Evolutionary conservation across 1,139 yeast species (phyloP).

Genomic region (Yarrowia galli): DNA sequence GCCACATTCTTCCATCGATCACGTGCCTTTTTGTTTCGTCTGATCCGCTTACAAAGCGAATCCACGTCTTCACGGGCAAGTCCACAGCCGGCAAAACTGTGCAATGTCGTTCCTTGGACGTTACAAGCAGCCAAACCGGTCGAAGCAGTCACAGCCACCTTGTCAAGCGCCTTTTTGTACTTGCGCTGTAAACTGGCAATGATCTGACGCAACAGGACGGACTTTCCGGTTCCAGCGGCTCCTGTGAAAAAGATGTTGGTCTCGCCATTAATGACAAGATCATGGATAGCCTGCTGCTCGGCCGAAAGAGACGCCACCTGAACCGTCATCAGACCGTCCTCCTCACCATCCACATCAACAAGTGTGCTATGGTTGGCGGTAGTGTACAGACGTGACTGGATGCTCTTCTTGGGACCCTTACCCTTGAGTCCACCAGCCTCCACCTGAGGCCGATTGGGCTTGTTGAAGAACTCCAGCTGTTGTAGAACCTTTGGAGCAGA

Average conservation of each 20-base stretch:
- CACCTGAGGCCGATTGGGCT: neutral
- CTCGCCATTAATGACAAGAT: conserved; percentile 61
- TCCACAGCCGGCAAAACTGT: conserved; percentile 80
- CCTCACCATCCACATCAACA: conserved; percentile 14
- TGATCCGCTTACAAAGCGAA: conserved; percentile 57
- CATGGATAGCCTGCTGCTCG: conserved; percentile 66
- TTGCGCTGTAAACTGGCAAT: conserved; percentile 57
- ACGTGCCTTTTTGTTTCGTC: conserved; percentile 53
- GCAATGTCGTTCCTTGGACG: conserved; percentile 83
- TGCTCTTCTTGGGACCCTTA: neutral
- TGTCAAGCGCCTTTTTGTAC: conserved; percentile 52
- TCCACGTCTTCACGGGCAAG: conserved; percentile 63
- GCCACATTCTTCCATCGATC: conserved; percentile 67
- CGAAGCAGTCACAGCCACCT: conserved; percentile 85
- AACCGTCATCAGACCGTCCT: conserved; percentile 26
- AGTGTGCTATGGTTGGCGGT: neutral
- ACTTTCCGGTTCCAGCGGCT: conserved; percentile 96
- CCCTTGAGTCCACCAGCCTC: neutral
- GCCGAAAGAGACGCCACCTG: conserved; percentile 23
- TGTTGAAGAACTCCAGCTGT: conserved; percentile 21
- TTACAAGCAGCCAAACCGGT: conserved; percentile 92
- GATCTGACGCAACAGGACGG: conserved; percentile 69
- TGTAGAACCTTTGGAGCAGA: conserved; percentile 14
- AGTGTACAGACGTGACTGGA: conserved; percentile 24
- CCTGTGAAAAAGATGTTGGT: conserved; percentile 83